phyloP scores from a whole-genome alignment of 2,329 filamentous ascomycete genomes.

The Phoma sp. region DNA sequence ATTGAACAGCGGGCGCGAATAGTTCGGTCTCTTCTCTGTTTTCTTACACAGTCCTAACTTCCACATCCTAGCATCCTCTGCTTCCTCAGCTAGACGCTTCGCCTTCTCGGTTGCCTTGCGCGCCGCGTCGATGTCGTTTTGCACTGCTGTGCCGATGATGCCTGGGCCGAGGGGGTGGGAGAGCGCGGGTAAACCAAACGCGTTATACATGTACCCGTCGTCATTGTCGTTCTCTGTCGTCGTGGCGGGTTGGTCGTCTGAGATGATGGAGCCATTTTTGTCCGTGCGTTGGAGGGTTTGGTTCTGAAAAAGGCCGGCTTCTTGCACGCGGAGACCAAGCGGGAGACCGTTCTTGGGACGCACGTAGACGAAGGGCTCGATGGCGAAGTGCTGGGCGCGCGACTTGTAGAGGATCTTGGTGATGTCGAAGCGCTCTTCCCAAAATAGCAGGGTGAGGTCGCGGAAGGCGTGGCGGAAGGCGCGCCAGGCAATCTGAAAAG shows the following conservation, averaged over 20 bases:
- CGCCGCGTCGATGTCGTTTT: not conserved
- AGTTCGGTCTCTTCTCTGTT: slow-evolving; percentile 6
- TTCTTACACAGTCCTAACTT: not conserved
- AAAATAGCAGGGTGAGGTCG: slow-evolving; percentile 49
- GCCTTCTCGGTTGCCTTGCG: not conserved
- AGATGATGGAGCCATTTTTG: too few species aligned
- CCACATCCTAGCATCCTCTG: too few species aligned
- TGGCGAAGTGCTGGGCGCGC: slow-evolving; percentile 17
- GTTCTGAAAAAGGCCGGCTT: slow-evolving; percentile 2
- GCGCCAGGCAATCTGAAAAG: slow-evolving; percentile 44
- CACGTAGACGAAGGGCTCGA: slow-evolving; percentile 41
- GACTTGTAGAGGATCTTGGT: slow-evolving; percentile 28
- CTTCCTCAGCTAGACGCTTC: not conserved
- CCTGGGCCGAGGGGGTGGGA: slow-evolving; percentile 12
- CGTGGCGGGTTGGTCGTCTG: too few species aligned
- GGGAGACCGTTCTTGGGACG: slow-evolving; percentile 27
- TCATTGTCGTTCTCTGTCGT: not conserved
- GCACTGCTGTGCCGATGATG: slow-evolving; percentile 10
- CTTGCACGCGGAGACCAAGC: slow-evolving; percentile 20
- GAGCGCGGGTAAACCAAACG: slow-evolving; percentile 19
- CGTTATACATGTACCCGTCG: slow-evolving; percentile 19
- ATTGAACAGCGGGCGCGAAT: slow-evolving; percentile 31
- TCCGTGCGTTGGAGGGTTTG: too few species aligned
- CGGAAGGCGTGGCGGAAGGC: slow-evolving; percentile 51
- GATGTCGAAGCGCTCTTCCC: slow-evolving; percentile 50